Evolutionary conservation across 73 alveolate species (phyloP).

Genomic region (Tetrahymena malaccensis): DNA sequence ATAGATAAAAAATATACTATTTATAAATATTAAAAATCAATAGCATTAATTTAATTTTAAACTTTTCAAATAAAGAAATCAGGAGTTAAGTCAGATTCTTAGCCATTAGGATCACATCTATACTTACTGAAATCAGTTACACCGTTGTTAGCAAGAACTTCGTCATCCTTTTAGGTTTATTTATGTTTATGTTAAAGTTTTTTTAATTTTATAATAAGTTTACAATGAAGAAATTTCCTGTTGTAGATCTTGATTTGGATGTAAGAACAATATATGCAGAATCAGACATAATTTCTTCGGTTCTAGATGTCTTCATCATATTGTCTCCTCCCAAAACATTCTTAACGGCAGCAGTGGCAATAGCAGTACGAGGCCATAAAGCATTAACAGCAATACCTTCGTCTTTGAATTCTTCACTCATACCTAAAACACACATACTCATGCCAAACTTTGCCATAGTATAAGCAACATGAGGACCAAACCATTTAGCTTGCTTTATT

Average conservation of each 20-base stretch:
- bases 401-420: slow-evolving; percentile 66
- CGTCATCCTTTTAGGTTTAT: slow-evolving; percentile 47
- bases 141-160: slow-evolving; percentile 54
- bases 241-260: slow-evolving; percentile 50
- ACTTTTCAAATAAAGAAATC: slow-evolving; percentile 46
- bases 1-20: neutral
- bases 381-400: slow-evolving; percentile 65
- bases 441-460: slow-evolving; percentile 72
- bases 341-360: slow-evolving; percentile 84
- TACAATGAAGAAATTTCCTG: slow-evolving; percentile 63
- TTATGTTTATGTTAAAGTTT: neutral
- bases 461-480: slow-evolving; percentile 62
- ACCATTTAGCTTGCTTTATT: slow-evolving; percentile 52
- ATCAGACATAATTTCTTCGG: slow-evolving; percentile 70
- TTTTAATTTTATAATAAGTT: neutral
- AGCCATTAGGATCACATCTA: slow-evolving; percentile 40
- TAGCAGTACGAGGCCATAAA: slow-evolving; percentile 75
- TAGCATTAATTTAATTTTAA: too few relatives aligned
- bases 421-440: slow-evolving; percentile 70
- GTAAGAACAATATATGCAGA: slow-evolving; percentile 75
- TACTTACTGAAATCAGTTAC: slow-evolving; percentile 49
- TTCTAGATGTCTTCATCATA: slow-evolving; percentile 60
- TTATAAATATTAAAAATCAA: too few relatives aligned
- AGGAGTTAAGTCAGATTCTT: slow-evolving; percentile 49
- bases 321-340: slow-evolving; percentile 75